Percentiles rank a stretch among this genome's conserved stretches.
These are phyloP conservation scores for Chlamydomonas eustigma DNA, from an alignment of 139 green algal genomes.

Conservation along the genomic window DNA sequence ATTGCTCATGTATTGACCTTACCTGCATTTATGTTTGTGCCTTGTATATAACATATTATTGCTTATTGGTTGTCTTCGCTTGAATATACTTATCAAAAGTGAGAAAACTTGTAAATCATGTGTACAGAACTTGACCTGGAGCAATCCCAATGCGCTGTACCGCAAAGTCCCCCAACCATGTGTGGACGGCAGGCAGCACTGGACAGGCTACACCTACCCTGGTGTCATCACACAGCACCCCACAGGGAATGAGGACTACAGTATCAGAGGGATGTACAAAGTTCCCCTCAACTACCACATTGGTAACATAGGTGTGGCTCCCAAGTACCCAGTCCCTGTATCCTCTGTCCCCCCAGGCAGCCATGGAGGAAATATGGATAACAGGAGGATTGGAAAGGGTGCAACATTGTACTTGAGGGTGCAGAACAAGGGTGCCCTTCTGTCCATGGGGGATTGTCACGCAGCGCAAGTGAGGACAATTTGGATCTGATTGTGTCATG, in stretches of 20 bases:
- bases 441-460: conserved; percentile 4
- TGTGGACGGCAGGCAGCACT: conserved; percentile 40
- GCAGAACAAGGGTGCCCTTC: conserved; percentile 15
- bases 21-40: not conserved
- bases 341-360: conserved; percentile 42
- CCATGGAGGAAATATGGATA: conserved; percentile 60
- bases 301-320: conserved; percentile 59
- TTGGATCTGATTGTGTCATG: not conserved
- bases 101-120: not conserved
- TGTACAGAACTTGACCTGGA: not conserved
- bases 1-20: no score
- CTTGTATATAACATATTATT: not conserved
- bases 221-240: conserved; percentile 55
- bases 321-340: conserved; percentile 29
- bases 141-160: not conserved
- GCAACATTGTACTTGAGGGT: conserved; percentile 64
- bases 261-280: conserved; percentile 57
- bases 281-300: conserved; percentile 63
- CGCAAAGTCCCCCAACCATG: conserved; percentile 20
- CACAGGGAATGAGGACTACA: conserved; percentile 56
- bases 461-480: not conserved
- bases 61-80: not conserved
- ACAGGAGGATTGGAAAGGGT: conserved; percentile 53
- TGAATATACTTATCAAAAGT: not conserved
- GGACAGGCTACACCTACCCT: conserved; percentile 46